Evolutionary conservation across 257 asterid genomes (phyloP).

Genomic region (Salvia miltiorrhiza): DNA sequence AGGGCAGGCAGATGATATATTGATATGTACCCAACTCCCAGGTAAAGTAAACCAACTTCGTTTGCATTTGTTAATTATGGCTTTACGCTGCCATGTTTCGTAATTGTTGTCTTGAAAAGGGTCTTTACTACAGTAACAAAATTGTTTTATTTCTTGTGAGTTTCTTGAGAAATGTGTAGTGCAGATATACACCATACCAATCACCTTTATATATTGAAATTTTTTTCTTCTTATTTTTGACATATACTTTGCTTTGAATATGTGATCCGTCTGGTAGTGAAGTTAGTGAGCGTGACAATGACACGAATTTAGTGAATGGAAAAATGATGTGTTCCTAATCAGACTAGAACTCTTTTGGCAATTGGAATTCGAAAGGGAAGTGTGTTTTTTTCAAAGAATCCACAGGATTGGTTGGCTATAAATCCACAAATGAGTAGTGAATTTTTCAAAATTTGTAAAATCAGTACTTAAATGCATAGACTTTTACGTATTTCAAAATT

Average conservation of each 20-base stretch:
- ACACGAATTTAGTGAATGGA: background rate
- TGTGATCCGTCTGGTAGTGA: no score
- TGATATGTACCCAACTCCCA: background rate
- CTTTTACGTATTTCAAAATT: no score
- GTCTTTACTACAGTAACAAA: background rate
- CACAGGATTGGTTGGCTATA: no score
- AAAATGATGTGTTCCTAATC: no score
- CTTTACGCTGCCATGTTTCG: conserved; percentile 9
- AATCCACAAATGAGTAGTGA: no score
- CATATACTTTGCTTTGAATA: no score
- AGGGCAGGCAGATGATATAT: background rate
- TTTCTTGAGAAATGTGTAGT: conserved; percentile 9
- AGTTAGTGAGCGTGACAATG: background rate
- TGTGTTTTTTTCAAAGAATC: no score
- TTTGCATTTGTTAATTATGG: conserved; percentile 7
- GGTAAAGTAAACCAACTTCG: background rate
- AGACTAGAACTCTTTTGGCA: background rate
- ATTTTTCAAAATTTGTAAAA: no score
- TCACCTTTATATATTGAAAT: background rate
- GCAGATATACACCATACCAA: background rate
- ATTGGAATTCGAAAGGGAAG: background rate
- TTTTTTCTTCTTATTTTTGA: background rate
- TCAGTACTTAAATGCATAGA: no score
- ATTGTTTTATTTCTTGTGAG: conserved; percentile 1
- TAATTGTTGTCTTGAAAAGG: background rate